Evolutionary conservation across 495 filamentous ascomycete genomes (phyloP), one percentile per base, ranked within the genome.

Genomic region (Neurospora africana): DNA sequence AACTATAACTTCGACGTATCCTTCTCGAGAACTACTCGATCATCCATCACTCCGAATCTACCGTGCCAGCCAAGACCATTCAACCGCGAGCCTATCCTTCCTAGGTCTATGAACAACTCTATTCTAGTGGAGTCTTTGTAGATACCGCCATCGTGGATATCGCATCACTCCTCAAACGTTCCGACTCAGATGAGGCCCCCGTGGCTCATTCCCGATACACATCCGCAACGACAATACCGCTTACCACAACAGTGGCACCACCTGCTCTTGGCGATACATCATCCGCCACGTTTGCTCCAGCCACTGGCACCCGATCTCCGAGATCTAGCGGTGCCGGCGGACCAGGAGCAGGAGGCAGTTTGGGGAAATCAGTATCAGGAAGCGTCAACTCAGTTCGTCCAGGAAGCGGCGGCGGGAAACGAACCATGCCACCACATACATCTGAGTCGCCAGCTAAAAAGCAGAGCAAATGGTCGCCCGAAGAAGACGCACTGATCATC

Each of bases 381-480:
- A 39, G 71, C 47, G 41, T 27, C 71, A 13, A 38, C 39, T 65
- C 53, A 61, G 37, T 72, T 53, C 74, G 74, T 27, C 74, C 77
- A 5, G 73, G 74, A 38, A 70, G 70, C 70, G 70, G 71, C 41
- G 71, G 76, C 58, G 78, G 77, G 69, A 84, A 82, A 76, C 84
- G 84, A 81, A 81, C 79, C 76, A 83, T 85, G 84, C 78, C 81
- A 40, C 79, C 85, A 30, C 85, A 87, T 78, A 88, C 88, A 13
- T 83, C 84, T 58, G 91, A 94, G 74, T 92, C 92, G 0, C 93
- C 93, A 6, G 92, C 92, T 11, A 98, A 97, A 83, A 97, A 93
- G 81, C 94, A 97, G 79, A 95, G 91, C 77, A 98, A 98, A 82
- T 99, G 95, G 95, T 94, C 91, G 43, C 84, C 90, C 1, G 92